phyloP scores from a whole-genome alignment of 2,329 filamentous ascomycete species.

The Atkinsonella hypoxylon region DNA sequence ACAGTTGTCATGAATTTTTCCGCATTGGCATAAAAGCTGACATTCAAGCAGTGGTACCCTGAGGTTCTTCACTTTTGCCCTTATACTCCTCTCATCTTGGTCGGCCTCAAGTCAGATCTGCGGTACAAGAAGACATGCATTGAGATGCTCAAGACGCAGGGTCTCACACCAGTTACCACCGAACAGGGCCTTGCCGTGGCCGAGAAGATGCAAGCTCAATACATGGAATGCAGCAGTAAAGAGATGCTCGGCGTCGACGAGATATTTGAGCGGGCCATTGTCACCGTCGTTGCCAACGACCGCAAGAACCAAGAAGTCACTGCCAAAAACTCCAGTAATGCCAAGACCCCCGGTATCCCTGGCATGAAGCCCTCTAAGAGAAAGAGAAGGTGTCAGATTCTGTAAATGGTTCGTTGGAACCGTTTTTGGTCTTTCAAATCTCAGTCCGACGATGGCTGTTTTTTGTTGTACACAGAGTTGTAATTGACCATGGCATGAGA shows the following conservation, averaged over 20 bases:
- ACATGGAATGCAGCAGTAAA: slow-evolving; percentile 98
- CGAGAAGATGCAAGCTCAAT: slow-evolving; percentile 84
- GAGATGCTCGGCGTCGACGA: slow-evolving; percentile 94
- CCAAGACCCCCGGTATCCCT: slow-evolving; percentile 27
- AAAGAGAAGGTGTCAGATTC: slow-evolving; percentile 71
- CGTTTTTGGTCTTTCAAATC: background rate
- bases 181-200: slow-evolving; percentile 84
- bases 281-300: slow-evolving; percentile 78
- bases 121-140: slow-evolving; percentile 93
- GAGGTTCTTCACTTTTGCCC: slow-evolving; percentile 99
- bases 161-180: slow-evolving; percentile 83
- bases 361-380: slow-evolving; percentile 49
- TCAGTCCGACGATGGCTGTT: background rate
- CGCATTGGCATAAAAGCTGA: slow-evolving; percentile 3
- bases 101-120: slow-evolving; percentile 93
- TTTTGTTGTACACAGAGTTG: slow-evolving; percentile 19
- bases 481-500: slow-evolving; percentile 22
- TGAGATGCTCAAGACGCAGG: slow-evolving; percentile 96
- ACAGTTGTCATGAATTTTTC: no score
- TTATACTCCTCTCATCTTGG: slow-evolving; percentile 87
- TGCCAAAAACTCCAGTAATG: slow-evolving; percentile 25
- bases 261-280: slow-evolving; percentile 85
- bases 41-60: slow-evolving; percentile 71
- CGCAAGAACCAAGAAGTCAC: slow-evolving; percentile 47
- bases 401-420: slow-evolving; percentile 36